Base-by-base conservation (phyloP, 768 basidiomycete species). In the Collybia mongolica region DNA sequence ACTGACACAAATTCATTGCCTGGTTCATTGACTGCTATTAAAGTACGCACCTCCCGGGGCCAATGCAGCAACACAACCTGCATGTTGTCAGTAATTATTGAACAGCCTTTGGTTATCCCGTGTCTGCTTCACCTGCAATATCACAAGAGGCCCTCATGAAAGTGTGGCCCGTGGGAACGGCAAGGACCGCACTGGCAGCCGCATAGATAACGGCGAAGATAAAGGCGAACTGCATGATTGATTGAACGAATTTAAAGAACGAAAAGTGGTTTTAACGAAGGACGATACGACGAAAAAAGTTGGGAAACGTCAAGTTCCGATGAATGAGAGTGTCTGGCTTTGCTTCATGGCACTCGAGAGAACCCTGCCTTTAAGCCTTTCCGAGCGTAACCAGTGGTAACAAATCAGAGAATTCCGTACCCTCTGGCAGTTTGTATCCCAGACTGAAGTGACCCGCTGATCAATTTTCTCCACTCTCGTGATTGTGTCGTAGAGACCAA, bases 251-350 rank as follows among this genome's bases (percentile, higher is more conserved):
- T 5, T 24, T 17, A 24, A 24, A 19, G 47, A 48, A 24, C 22
- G 20, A 23, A 26, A 28, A 11, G 7, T 38, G 39, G 47, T n/a
- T 14, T n/a, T 15, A 39, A 28, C 26, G 37, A 39, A 39, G 19
- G 39, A 26, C 15, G 23, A 48, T 38, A 39, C 24, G 20, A 28
- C 39, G 22, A 39, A 7, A 12, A 40, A 40, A 19, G 39, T 24
- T 23, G 47, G 26, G 47, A 37, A 48, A 48, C 47, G 47, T 48
- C 35, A 48, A 48, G 47, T 48, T 26, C 47, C 47, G n/a, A 18
- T 23, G 47, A 39, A 39, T 36, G 18, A 39, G 15, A 26, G n/a
- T 14, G 32, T 6, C 9, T 32, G 32, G 32, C 32, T 32, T 32
- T 32, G 11, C 11, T 32, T 32, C 32, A 14, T 32, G 32, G 9